A percentile compares a stretch with the other conserved stretches of the same genome.
phyloP scores from a whole-genome alignment of 768 basidiomycete genomes.

The Zangia roseola region DNA sequence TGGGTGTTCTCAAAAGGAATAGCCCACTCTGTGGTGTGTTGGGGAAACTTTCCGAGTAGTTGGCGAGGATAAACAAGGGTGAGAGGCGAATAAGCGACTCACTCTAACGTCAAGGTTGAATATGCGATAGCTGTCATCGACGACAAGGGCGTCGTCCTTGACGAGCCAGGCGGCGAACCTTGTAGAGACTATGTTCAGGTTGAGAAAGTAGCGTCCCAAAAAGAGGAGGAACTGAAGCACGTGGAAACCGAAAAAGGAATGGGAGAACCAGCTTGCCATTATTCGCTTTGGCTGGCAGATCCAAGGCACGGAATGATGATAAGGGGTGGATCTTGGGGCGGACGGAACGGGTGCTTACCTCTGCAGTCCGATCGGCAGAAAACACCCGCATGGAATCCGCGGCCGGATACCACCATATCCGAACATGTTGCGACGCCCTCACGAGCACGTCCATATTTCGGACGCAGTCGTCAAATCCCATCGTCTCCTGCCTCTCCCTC shows the following conservation, averaged over 20 bases:
- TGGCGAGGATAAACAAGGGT: conserved; percentile 1
- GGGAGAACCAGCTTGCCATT: conserved; percentile 63
- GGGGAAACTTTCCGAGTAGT: conserved; percentile 59
- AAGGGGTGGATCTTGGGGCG: conserved; percentile 5
- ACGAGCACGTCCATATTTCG: conserved; percentile 54
- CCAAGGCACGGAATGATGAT: conserved; percentile 10
- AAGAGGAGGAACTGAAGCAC: conserved; percentile 83
- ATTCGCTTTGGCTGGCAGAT: conserved; percentile 48
- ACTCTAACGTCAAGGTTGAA: conserved; percentile 95
- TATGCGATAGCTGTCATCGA: conserved; percentile 79
- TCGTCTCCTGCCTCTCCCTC: conserved; percentile 63
- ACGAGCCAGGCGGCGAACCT: conserved; percentile 69
- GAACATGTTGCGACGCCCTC: conserved; percentile 78
- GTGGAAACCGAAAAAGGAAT: conserved; percentile 74
- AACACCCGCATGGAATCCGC: conserved; percentile 69
- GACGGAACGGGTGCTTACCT: conserved; percentile 50
- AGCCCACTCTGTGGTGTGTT: conserved; percentile 96
- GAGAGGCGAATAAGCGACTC: conserved; percentile 32
- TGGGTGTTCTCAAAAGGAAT: conserved; percentile 70
- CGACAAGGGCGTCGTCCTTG: conserved; percentile 49
- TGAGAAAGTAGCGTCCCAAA: conserved; percentile 61
- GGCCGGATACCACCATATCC: conserved; percentile 94
- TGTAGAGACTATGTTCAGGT: conserved; percentile 62
- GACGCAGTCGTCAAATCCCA: conserved; percentile 63
- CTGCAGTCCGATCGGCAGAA: conserved; percentile 68